A percentile compares a stretch with the other conserved stretches of the same genome.
These are phyloP conservation scores for Penicillium thymicola DNA, from an alignment of 2,329 filamentous ascomycete species.

Conservation along the genomic window DNA sequence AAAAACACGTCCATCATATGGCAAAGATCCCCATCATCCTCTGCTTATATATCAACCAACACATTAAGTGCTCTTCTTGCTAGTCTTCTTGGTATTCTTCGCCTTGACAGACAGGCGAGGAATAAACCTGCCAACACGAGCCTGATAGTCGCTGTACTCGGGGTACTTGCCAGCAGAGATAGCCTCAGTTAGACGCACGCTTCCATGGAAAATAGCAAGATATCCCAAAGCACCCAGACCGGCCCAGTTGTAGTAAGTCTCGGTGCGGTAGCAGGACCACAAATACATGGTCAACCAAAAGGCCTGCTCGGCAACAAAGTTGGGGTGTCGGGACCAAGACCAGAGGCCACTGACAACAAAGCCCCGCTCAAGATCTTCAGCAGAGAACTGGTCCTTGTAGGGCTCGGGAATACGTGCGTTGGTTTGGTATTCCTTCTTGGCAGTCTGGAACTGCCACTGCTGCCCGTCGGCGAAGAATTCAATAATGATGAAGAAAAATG, in stretches of 20 bases:
- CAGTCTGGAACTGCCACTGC: conserved; percentile 84
- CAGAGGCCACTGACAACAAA: conserved; percentile 83
- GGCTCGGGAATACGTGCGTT: conserved; percentile 65
- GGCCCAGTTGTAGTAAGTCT: conserved; percentile 74
- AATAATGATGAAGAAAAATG: conserved; percentile 58
- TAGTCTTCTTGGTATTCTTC: conserved; percentile 23
- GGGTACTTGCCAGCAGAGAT: conserved; percentile 81
- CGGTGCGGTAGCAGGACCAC: conserved; percentile 76
- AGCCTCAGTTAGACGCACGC: conserved; percentile 80
- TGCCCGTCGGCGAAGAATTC: conserved; percentile 86
- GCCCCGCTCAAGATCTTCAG: conserved; percentile 80
- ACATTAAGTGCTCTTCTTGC: conserved; percentile 21
- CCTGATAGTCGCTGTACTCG: conserved; percentile 82
- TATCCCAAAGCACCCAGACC: conserved; percentile 66
- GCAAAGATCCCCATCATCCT: background rate
- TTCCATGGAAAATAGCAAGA: conserved; percentile 80
- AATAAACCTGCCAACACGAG: conserved; percentile 76
- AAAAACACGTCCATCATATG: background rate
- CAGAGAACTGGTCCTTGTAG: conserved; percentile 53
- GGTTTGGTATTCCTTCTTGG: conserved; percentile 72
- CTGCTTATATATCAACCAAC: background rate
- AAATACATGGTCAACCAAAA: conserved; percentile 87
- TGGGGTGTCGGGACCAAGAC: conserved; percentile 86
- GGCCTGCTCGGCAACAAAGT: conserved; percentile 87
- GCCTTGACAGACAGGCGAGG: conserved; percentile 50